Base-by-base conservation (phyloP, 1,284 basidiomycete genomes). In the Entoloma clypeatum region DNA sequence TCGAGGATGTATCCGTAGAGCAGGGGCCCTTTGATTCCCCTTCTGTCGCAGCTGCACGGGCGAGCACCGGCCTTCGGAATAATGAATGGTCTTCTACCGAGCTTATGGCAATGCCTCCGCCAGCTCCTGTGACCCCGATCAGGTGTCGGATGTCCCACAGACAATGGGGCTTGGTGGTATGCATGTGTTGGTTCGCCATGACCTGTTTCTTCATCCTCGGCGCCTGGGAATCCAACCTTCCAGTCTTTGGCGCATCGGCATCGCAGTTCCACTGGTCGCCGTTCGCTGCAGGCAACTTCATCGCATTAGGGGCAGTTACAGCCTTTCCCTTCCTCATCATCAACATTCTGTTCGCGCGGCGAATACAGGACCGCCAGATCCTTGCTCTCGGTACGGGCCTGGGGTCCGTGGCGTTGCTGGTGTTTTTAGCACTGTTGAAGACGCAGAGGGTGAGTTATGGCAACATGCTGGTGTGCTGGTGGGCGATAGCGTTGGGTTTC, bases 151-250 rank as follows among this genome's bases (percentile, higher is more conserved):
- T 62, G 39, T 13, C 54, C 45, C 33, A 51, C 27, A 22, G 55
- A 17, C 72, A 72, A 40, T 72, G 65, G 62, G 79, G 77, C 16
- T 75, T 80, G 26, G 67, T 75, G n/a, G 51, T 64, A 23, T 79
- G 74, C 52, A 84, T 84, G 79, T 81, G 77, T 55, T 84, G 80
- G 77, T 79, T 75, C 51, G 73, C 81, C 27, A 83, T 85, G 79
- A 72, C 77, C 7, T 81, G 75, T 57, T 86, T 86, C 68, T 81
- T 84, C 62, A 70, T 83, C 53, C 74, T 86, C 37, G 81, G 79
- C 11, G 74, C 75, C 13, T 85, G 81, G 81, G 81, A 86, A 54
- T 67, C 77, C 27, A 85, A 84, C 58, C 73, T 86, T 41, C 82
- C 83, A 18, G 71, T 86, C 42, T 83, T 77, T 57, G 73, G 75